Base-by-base conservation (phyloP, 148 eudicot genomes). In the Cornus suecica region DNA sequence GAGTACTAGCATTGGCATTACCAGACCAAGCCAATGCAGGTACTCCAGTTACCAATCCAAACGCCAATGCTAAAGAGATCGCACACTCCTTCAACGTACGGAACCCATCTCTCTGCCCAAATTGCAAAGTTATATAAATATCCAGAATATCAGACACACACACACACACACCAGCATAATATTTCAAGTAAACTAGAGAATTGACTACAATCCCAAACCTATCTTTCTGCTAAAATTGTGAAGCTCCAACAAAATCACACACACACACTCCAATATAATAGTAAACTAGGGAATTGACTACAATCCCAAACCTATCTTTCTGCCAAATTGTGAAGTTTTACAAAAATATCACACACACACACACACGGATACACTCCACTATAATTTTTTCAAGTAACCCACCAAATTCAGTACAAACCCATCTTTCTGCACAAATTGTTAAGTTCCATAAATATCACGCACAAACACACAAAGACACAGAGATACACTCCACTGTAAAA, bases 41-140 rank as follows among this genome's bases (percentile, higher is more conserved):
- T n/a, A 74, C 84, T 71, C 96, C 94, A 45, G 91, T 80, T 69
- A 92, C 67, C 80, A 95, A 83, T 25, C 90, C 97, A 69, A 84
- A 82, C 15, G 97, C 97, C 79, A 95, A 82, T 20, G 93, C 97
- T 63, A 92, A 41, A 0, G 99, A 91, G 81, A 93, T 85, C 0
- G 94, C 93, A 77, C 97, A 86, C 77, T 92, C 89, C 78, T 91
- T 95, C 76, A 87, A 62, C 1, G 86, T 81, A 73, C 87, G 82
- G 0, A 82, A 71, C 79, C 81, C 63, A 71, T 76, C 81, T 75
- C 81, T 83, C 97, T 89, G 97, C 71, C 48, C 78, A 80, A 77
- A 62, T 27, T 34, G 72, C 30, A 70, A 75, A 66, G 10, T 26
- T 41, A 13, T 56, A 20, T 74, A n/a, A 68, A 52, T 52, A 48